A percentile compares a stretch with the other conserved stretches of the same genome.
These are phyloP conservation scores for Pulveroboletus sp. DNA, from an alignment of 768 basidiomycete genomes.

Conservation along the genomic window DNA sequence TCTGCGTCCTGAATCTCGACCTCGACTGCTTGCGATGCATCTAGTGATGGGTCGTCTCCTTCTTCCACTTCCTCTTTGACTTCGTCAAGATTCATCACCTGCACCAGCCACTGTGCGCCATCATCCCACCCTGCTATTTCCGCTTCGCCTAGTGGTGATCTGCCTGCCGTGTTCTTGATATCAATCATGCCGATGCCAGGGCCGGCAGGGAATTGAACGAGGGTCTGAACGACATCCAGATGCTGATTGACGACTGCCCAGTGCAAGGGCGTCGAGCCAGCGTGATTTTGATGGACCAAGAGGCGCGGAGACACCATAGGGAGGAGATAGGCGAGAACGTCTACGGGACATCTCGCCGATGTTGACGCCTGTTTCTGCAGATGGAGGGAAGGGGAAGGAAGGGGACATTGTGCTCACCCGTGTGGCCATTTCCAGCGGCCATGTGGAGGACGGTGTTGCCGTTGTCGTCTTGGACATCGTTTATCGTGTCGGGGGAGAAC, in stretches of 20 bases:
- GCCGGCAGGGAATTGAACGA: conserved; percentile 53
- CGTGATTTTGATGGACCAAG: conserved; percentile 33
- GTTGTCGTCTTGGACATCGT: conserved; percentile 60
- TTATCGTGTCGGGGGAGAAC: conserved; percentile 49
- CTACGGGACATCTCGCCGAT: conserved; percentile 49
- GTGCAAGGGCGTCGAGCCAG: conserved; percentile 81
- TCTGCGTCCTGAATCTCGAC: conserved; percentile 72
- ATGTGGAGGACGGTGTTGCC: conserved; percentile 83
- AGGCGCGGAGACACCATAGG: conserved; percentile 39
- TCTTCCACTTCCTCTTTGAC: conserved; percentile 29
- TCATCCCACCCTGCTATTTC: conserved; percentile 80
- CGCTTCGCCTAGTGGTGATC: conserved; percentile 76
- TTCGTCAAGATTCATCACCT: conserved; percentile 71
- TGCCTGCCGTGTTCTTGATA: conserved; percentile 66
- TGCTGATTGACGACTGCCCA: conserved; percentile 90
- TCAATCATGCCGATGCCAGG: conserved; percentile 69
- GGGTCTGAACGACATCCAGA: conserved; percentile 51
- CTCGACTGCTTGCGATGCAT: conserved; percentile 44
- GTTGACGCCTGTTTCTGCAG: not conserved
- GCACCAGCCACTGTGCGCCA: conserved; percentile 76
- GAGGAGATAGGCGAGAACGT: conserved; percentile 70
- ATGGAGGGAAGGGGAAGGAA: not conserved
- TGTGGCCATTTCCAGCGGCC: conserved; percentile 84
- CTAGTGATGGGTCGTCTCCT: conserved; percentile 28
- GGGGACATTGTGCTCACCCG: conserved; percentile 46